A percentile compares a stretch with the other conserved stretches of the same genome.
Conservation (phyloP, 768 basidiomycete genomes). For the Trametes maxima region DNA sequence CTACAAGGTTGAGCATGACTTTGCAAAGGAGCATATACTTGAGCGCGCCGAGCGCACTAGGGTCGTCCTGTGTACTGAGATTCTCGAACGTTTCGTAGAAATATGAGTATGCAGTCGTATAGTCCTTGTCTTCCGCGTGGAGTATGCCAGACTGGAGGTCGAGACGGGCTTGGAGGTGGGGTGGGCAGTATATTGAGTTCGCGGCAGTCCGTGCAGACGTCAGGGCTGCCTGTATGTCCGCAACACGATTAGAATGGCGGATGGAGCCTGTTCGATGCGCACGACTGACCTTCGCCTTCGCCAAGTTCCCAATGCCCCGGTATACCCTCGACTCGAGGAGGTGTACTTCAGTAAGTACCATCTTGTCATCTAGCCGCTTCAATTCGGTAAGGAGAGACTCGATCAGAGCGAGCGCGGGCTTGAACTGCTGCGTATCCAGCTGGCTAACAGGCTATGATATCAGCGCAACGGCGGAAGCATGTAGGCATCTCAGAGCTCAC, state of each 20-base stretch:
- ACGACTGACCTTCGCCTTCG: conserved; percentile 79
- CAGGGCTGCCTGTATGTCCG: conserved; percentile 65
- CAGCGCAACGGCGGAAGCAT: not conserved
- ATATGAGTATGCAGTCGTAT: conserved; percentile 95
- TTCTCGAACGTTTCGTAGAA: conserved; percentile 98
- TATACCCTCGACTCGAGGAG: conserved; percentile 92
- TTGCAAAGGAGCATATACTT: conserved; percentile 99
- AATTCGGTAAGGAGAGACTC: conserved; percentile 90
- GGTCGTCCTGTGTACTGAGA: conserved; percentile 69
- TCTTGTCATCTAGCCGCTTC: conserved; percentile 93
- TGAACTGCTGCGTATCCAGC: conserved; percentile 75
- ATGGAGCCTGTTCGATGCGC: not conserved
- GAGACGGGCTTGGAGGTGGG: conserved; percentile 59
- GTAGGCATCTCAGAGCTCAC: conserved; percentile 38
- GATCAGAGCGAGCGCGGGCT: conserved; percentile 78
- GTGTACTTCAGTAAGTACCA: conserved; percentile 96
- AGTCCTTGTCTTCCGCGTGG: conserved; percentile 97
- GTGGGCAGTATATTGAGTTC: conserved; percentile 92
- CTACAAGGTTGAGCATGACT: conserved; percentile 93
- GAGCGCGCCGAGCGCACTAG: conserved; percentile 73
- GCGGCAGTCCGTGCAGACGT: conserved; percentile 92
- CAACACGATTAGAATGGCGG: not conserved
- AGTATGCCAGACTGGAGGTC: conserved; percentile 80
- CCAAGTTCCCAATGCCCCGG: conserved; percentile 83
- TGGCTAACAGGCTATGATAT: conserved; percentile 45